A percentile compares a stretch with the other conserved stretches of the same genome.
These are phyloP conservation scores for Colletotrichum brevisporum DNA, from an alignment of 2,329 filamentous ascomycete species.

Conservation along the genomic window DNA sequence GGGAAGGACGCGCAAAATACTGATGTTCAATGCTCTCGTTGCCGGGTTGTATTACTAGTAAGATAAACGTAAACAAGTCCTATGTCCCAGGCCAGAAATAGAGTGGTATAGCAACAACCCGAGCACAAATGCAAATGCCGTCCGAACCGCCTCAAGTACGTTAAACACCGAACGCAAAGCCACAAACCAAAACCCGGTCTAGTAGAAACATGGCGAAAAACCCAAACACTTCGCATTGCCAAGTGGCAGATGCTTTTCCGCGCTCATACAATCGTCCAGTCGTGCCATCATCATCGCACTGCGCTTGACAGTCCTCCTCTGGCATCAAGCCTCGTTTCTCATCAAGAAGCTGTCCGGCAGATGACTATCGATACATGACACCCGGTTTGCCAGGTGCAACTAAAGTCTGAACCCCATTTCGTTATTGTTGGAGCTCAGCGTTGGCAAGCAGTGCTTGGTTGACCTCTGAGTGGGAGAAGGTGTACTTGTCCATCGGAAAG, in stretches of 20 bases:
- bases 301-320: slow-evolving; percentile 37
- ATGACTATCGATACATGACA: slow-evolving; percentile 37
- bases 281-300: slow-evolving; percentile 42
- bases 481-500: slow-evolving; percentile 72
- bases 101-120: slow-evolving; percentile 37
- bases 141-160: slow-evolving; percentile 30
- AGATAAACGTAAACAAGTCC: slow-evolving; percentile 35
- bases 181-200: slow-evolving; percentile 32
- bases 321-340: slow-evolving; percentile 28
- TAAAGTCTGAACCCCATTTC: slow-evolving; percentile 3
- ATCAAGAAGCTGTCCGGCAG: slow-evolving; percentile 27
- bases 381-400: slow-evolving; percentile 35
- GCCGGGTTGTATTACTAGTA: slow-evolving; percentile 39
- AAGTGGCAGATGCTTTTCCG: slow-evolving; percentile 30
- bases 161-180: slow-evolving; percentile 31
- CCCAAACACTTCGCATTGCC: slow-evolving; percentile 15
- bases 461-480: slow-evolving; percentile 55
- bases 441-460: slow-evolving; percentile 51
- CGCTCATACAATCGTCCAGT: slow-evolving; percentile 43
- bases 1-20: background rate
- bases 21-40: slow-evolving; percentile 26
- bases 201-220: slow-evolving; percentile 32
- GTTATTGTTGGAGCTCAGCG: slow-evolving; percentile 47
- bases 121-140: slow-evolving; percentile 38
- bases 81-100: slow-evolving; percentile 34